Conservation (phyloP, 106 monocot species). For the Dactylorhiza incarnata region DNA sequence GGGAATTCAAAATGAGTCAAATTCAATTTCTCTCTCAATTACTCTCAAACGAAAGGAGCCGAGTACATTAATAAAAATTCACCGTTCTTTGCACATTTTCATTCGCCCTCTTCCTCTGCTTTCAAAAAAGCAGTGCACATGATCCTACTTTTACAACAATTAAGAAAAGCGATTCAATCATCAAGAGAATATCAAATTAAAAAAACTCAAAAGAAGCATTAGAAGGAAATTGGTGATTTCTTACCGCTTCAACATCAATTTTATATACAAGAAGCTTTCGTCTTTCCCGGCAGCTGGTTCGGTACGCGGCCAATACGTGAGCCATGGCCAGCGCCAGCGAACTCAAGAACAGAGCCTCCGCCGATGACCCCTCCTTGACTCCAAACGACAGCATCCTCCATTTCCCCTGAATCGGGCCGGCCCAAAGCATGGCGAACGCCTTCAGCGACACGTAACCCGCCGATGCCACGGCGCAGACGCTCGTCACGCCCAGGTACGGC, state of each 20-base stretch:
- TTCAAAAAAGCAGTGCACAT: too few species aligned
- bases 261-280: slow-evolving; percentile 51
- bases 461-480: slow-evolving; percentile 22
- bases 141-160: too few species aligned
- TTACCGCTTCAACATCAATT: slow-evolving; percentile 72
- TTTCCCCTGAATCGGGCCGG: neutral
- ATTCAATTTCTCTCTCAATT: too few species aligned
- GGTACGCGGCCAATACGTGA: slow-evolving; percentile 44
- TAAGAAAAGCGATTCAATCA: too few species aligned
- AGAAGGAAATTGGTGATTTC: neutral
- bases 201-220: too few species aligned
- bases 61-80: too few species aligned
- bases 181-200: too few species aligned
- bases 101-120: too few species aligned
- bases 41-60: too few species aligned
- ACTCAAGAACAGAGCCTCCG: slow-evolving; percentile 37
- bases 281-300: slow-evolving; percentile 44
- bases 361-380: slow-evolving; percentile 1
- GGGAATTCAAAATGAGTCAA: too few species aligned
- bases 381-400: neutral
- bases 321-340: slow-evolving; percentile 45
- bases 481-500: slow-evolving; percentile 34
- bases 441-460: slow-evolving; percentile 34
- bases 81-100: too few species aligned
- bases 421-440: slow-evolving; percentile 16